These are phyloP conservation scores for Aspergillus sergii DNA, from an alignment of 2,329 filamentous ascomycete genomes.

Conservation along the genomic window DNA sequence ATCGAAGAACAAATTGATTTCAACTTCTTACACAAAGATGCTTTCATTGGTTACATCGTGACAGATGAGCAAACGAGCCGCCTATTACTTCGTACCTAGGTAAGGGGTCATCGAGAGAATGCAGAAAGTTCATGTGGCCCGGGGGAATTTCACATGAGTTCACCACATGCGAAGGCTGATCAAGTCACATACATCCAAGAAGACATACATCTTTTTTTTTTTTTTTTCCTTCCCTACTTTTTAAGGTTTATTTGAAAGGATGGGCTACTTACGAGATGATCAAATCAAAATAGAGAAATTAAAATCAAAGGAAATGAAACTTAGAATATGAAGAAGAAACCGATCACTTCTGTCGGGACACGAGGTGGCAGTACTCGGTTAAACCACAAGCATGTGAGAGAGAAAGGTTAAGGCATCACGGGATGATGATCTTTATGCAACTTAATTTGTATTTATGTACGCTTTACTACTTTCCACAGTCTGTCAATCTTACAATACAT, in stretches of 20 bases:
- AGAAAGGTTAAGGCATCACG: background rate
- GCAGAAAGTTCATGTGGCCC: background rate
- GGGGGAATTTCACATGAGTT: conserved; percentile 7
- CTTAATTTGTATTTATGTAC: background rate
- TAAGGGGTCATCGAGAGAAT: background rate
- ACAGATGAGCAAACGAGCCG: background rate
- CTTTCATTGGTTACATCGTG: background rate
- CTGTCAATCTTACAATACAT: background rate
- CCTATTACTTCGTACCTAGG: background rate
- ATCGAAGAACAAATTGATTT: background rate
- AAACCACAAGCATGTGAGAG: background rate
- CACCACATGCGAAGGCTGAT: background rate
- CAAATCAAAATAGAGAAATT: no score
- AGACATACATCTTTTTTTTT: background rate
- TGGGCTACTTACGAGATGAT: background rate
- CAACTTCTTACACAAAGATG: background rate
- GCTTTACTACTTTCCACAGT: no score
- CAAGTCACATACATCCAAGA: background rate
- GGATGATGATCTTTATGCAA: background rate
- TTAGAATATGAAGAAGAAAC: background rate
- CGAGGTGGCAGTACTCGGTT: background rate
- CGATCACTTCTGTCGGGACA: background rate
- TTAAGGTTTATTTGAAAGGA: background rate
- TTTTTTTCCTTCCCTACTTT: background rate
- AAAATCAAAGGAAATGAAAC: no score